phyloP scores from a whole-genome alignment of 2,329 filamentous ascomycete species.

The Colletotrichum gloeosporioides region DNA sequence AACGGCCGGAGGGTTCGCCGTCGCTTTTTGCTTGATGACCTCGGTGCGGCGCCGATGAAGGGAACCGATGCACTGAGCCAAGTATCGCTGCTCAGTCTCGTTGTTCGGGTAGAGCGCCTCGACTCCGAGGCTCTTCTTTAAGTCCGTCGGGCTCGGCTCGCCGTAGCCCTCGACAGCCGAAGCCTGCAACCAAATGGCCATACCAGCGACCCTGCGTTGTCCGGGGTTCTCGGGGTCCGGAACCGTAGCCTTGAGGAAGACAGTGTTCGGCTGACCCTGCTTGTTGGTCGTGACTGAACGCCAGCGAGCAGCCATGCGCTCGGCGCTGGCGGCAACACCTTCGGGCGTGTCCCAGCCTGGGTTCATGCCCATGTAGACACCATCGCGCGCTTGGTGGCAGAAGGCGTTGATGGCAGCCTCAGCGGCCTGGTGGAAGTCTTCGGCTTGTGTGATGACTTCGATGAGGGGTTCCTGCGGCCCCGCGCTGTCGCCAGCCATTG shows the following conservation, averaged over 20 bases:
- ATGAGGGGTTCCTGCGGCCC: slow-evolving; percentile 19
- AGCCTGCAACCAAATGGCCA: slow-evolving; percentile 60
- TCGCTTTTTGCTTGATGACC: slow-evolving; percentile 46
- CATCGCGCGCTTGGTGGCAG: slow-evolving; percentile 55
- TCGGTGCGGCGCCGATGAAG: slow-evolving; percentile 49
- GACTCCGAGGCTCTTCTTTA: slow-evolving; percentile 34
- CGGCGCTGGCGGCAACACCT: slow-evolving; percentile 41
- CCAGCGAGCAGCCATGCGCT: slow-evolving; percentile 48
- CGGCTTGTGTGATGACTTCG: slow-evolving; percentile 29
- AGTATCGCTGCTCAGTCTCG: slow-evolving; percentile 49
- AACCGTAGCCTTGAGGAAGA: slow-evolving; percentile 61
- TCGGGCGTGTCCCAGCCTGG: slow-evolving; percentile 59
- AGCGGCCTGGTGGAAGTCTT: slow-evolving; percentile 32
- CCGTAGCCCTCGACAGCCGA: slow-evolving; percentile 56
- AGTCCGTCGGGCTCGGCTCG: slow-evolving; percentile 39
- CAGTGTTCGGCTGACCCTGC: slow-evolving; percentile 50
- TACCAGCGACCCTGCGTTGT: slow-evolving; percentile 46
- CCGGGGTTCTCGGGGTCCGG: slow-evolving; percentile 31
- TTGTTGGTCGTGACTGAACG: slow-evolving; percentile 41
- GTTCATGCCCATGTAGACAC: slow-evolving; percentile 56
- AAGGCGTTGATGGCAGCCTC: slow-evolving; percentile 41
- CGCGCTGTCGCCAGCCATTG: not conserved
- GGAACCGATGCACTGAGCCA: slow-evolving; percentile 46
- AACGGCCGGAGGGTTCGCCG: slow-evolving; percentile 46
- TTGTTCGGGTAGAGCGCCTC: slow-evolving; percentile 46